Evolutionary conservation across 306 rosid species (phyloP), one percentile per base, ranked within the genome.

Genomic region (Quercus alba): DNA sequence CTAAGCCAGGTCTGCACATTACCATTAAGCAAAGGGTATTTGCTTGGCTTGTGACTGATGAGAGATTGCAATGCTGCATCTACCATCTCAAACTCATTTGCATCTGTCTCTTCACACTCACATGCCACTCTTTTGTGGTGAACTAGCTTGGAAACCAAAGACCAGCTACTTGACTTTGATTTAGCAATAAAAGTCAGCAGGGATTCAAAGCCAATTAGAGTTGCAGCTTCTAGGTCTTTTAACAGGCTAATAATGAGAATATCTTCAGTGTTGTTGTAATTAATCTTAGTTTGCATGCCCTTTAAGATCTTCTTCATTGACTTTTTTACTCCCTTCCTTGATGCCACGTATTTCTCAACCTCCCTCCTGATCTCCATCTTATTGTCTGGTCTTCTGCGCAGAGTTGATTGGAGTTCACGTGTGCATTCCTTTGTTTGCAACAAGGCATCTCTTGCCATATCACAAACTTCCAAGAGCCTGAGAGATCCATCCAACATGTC

Each of bases 261-360:
- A 8, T 78, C 57, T 10, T 75, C 81, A 38, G 21, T 5, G 7
- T 38, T 68, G 14, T 33, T 75, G 68, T 78, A 58, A 38, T 51
- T 82, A 64, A 59, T 54, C 41, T 58, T 30, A 33, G 35, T 77
- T 57, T 80, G 67, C 38, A 77, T 49, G 51, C 38, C 57, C 71
- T 76, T 67, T 3, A 74, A 74, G 75, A 78, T 56, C 78, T 82
- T 82, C 57, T 72, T 74, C 25, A 68, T 73, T 69, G 80, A 72
- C 84, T 83, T 86, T 77, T 78, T 82, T 19, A 33, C 74, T 35
- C 20, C 56, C 74, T 82, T 86, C 75, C 89, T 86, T 46, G 75
- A 80, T 52, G 72, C 69, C 62, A 80, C 73, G 84, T 54, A 82
- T 76, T 72, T 72, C 0, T 14, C 80, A 28, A 76, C 77, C 57